Base-by-base conservation (phyloP, 345 rosid species). In the Cardamine occulta region DNA sequence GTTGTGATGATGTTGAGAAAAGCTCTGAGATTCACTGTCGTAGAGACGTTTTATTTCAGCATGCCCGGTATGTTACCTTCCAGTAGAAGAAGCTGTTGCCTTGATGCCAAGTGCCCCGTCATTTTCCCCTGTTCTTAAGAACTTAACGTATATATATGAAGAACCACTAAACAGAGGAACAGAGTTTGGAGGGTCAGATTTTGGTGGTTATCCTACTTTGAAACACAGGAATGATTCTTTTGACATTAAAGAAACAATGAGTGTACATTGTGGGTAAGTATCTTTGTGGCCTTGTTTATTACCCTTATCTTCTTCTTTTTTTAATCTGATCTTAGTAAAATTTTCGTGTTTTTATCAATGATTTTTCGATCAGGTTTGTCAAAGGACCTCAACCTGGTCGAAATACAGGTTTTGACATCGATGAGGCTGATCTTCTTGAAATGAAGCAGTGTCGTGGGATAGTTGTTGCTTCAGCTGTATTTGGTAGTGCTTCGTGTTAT, bases 31-130 rank as follows among this genome's bases (percentile, higher is more conserved):
- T 68, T 58, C 62, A 17, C 24, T 15, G 15, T 34, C 15, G 0
- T 63, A 32, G 55, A 77, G 48, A 48, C 14, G 48, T 28, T 29
- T 65, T 57, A 40, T 40, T 66, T 74, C 95, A 96, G 99, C 99
- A 49, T 96, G 99, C 84, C 96, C 95, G 1, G 99, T 96, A 13
- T 96, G 99, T 80, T 96, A 96, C 84, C 95, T 96, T 78, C 93
- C 93, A 3, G 93, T 96, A 61, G 89, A 93, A 79, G 98, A 96
- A 80, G 99, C 99, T 62, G 67, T 89, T 81, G 88, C 88, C 19
- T 83, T 87, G 73, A 93, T 91, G 96, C 99, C 99, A 40, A 85
- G 73, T 73, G 84, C 80, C 54, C 89, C 99, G 18, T 91, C 98
- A 54, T 89, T 80, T 80, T 91, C 97, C 49, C 98, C 96, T 1